A percentile compares a stretch with the other conserved stretches of the same genome.
These are phyloP conservation scores for Cordyceps tenuipes DNA, from an alignment of 2,329 filamentous ascomycete genomes.

Conservation along the genomic window DNA sequence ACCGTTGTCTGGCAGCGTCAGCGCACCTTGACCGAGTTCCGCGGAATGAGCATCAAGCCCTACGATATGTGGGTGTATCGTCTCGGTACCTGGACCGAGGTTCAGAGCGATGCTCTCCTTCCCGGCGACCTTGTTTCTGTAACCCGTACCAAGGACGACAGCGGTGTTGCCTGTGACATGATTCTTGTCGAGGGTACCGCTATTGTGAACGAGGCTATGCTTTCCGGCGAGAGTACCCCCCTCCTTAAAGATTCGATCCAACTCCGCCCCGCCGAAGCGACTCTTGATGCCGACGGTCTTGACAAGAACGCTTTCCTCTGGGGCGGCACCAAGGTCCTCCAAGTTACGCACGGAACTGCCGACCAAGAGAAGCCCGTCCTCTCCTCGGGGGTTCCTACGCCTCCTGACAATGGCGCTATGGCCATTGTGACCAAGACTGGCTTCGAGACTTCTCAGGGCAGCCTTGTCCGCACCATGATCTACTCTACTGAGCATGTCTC, in stretches of 20 bases:
- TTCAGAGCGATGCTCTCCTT: constrained; percentile 82
- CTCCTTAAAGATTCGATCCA: constrained; percentile 94
- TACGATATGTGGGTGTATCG: constrained; percentile 91
- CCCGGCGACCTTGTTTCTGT: constrained; percentile 92
- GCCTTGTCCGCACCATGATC: constrained; percentile 97
- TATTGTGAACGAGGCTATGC: constrained; percentile 98
- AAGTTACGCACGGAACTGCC: constrained; percentile 79
- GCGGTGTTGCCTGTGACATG: constrained; percentile 96
- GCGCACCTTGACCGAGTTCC: constrained; percentile 90
- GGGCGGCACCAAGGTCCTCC: constrained; percentile 94
- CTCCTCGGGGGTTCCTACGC: constrained; percentile 67
- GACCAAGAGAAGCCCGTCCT: constrained; percentile 66
- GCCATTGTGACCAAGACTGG: constrained; percentile 95
- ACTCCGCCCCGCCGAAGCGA: constrained; percentile 72
- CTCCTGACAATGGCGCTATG: constrained; percentile 89
- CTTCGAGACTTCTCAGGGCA: constrained; percentile 97
- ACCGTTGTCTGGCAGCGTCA: constrained; percentile 99
- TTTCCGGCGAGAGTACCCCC: constrained; percentile 95
- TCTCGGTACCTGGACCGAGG: constrained; percentile 77
- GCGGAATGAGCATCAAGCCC: constrained; percentile 98
- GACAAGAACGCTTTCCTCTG: constrained; percentile 97
- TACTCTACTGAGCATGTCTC: constrained; percentile 98
- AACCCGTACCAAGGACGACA: constrained; percentile 89
- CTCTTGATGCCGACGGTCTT: constrained; percentile 77
- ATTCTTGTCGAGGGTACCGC: constrained; percentile 87